Evolutionary conservation across 2,329 filamentous ascomycete species (phyloP), one percentile per base, ranked within the genome.

Genomic region (Byssoonygena ceratinophila): DNA sequence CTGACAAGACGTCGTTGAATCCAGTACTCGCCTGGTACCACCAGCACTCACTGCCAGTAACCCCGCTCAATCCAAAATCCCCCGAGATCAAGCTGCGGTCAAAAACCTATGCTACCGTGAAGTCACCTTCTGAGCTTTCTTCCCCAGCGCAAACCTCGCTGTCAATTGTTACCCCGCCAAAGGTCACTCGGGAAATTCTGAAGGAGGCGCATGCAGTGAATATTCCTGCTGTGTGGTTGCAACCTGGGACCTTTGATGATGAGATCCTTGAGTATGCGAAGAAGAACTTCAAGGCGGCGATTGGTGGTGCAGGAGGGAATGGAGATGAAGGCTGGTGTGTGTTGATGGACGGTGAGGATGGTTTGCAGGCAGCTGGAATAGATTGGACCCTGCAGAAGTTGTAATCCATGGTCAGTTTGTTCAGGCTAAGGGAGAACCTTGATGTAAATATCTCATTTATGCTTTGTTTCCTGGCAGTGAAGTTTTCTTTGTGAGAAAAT

Each of bases 21-120:
- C 29, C 11, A 94, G 89, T 97, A 59, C 87, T 96, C 65, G 80
- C 80, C 12, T 97, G 91, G 91, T 97, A 97, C 69, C 78, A 87
- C 52, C 66, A 75, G 31, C 87, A 88, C 70, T 75, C 76, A 34
- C 79, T 97, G 37, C 81, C 84, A 6, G 87, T 84, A 3, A 88
- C 82, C 0, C 88, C 91, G 8, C 78, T 97, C 68, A 96, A 97
- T 70, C 90, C 91, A 0, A 76, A 76, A 45, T 72, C 79, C 2
- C 64, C 81, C 5, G 73, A 75, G 53, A 84, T 96, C 63, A 73
- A 74, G n/a, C 79, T 87, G 32, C 72, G 71, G 20, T 70, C 70
- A 37, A 73, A 76, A 57, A 71, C 78, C 47, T 79, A 88, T 70
- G 61, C 77, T 25, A 84, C 88, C 1, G 72, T 85, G 20, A 66